These are phyloP conservation scores for Paecilomyces sp. DNA, from an alignment of 2,329 filamentous ascomycete genomes.

Conservation along the genomic window DNA sequence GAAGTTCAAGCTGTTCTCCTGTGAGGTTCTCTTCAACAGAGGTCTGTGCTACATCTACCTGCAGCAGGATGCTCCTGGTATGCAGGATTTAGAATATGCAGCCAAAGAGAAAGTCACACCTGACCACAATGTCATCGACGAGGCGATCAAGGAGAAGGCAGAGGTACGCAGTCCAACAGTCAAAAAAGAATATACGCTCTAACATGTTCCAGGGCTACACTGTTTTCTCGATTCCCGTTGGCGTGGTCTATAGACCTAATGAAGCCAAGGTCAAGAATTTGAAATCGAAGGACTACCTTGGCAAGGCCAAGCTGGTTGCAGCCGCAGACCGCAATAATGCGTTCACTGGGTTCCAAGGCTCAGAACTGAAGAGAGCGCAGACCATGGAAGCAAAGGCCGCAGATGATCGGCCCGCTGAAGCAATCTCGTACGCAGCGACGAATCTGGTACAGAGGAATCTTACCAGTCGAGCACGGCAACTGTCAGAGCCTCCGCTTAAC, in stretches of 20 bases:
- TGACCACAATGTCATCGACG: conserved; percentile 96
- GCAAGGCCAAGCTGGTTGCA: conserved; percentile 88
- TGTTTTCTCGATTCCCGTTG: conserved; percentile 95
- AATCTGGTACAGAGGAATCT: conserved; percentile 87
- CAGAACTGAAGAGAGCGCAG: conserved; percentile 57
- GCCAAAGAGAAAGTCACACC: conserved; percentile 94
- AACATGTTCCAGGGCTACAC: conserved; percentile 68
- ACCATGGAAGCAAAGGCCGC: conserved; percentile 17
- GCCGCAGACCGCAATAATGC: conserved; percentile 74
- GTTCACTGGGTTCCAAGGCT: conserved; percentile 73
- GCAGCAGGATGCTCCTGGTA: conserved; percentile 79
- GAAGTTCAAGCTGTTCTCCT: conserved; percentile 94
- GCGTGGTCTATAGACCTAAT: conserved; percentile 89
- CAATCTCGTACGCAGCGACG: conserved; percentile 83
- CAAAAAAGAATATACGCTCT: conserved; percentile 2
- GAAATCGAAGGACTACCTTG: conserved; percentile 95
- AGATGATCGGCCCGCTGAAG: conserved; percentile 76
- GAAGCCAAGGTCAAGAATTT: conserved; percentile 97
- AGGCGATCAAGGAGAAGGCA: conserved; percentile 87
- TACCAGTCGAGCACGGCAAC: conserved; percentile 66
- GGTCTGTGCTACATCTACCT: conserved; percentile 97
- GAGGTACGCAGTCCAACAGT: conserved; percentile 52
- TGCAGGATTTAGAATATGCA: conserved; percentile 85
- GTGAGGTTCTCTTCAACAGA: conserved; percentile 94
- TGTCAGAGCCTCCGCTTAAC: conserved; percentile 72